phyloP scores from a whole-genome alignment of 108 stramenopile genomes.

The Conticribra weissflogii region DNA sequence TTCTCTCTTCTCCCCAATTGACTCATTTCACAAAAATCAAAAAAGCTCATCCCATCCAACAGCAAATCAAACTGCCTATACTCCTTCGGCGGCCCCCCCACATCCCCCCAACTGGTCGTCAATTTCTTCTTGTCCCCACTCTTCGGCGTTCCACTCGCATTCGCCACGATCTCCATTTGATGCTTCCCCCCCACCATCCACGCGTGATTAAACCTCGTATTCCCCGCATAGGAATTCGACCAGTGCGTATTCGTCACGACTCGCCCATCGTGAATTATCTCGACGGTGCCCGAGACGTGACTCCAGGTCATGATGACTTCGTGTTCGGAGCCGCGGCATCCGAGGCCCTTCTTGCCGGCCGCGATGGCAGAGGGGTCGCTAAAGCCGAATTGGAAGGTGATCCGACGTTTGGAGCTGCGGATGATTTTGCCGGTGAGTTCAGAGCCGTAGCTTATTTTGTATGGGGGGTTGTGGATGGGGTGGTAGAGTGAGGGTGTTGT shows the following conservation, averaged over 20 bases:
- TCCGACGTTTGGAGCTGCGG: slow-evolving; percentile 39
- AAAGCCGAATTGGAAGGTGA: slow-evolving; percentile 53
- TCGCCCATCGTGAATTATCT: slow-evolving; percentile 43
- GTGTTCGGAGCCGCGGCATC: slow-evolving; percentile 59
- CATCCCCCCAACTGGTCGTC: slow-evolving; percentile 37
- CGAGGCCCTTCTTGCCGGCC: slow-evolving; percentile 29
- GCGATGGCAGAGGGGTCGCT: slow-evolving; percentile 35
- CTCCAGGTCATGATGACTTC: slow-evolving; percentile 55
- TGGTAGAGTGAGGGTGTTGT: slow-evolving; percentile 38
- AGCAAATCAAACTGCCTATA: slow-evolving; percentile 72
- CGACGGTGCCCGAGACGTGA: slow-evolving; percentile 50
- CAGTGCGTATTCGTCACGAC: slow-evolving; percentile 56
- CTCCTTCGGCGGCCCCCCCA: not conserved
- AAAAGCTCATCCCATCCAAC: slow-evolving; percentile 83
- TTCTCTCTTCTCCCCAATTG: slow-evolving; percentile 83
- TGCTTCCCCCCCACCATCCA: slow-evolving; percentile 62
- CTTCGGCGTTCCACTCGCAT: slow-evolving; percentile 23
- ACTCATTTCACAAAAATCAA: slow-evolving; percentile 75
- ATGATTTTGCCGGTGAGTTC: slow-evolving; percentile 49
- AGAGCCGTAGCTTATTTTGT: slow-evolving; percentile 51
- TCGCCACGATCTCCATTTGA: slow-evolving; percentile 65
- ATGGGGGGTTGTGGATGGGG: slow-evolving; percentile 45
- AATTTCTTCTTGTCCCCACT: not conserved
- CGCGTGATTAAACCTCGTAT: slow-evolving; percentile 62
- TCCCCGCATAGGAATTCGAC: slow-evolving; percentile 50